phyloP scores from a whole-genome alignment of 2,329 filamentous ascomycete genomes.

The Hypoxylon sp. region DNA sequence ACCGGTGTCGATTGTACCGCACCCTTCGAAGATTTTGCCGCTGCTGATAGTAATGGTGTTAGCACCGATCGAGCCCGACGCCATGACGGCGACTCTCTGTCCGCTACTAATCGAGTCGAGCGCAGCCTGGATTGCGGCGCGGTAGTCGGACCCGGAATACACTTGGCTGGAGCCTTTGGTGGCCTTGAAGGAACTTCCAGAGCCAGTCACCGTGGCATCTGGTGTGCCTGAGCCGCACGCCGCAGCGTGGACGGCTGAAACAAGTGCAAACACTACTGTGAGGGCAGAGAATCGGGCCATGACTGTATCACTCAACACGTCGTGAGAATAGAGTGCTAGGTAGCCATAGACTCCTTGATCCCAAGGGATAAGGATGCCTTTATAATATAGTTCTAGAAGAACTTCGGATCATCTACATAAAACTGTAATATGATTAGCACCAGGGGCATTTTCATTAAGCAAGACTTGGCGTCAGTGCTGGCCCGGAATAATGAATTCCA shows the following conservation, averaged over 20 bases:
- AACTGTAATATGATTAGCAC: background rate
- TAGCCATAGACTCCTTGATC: too few species aligned
- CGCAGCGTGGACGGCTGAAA: slow-evolving; percentile 56
- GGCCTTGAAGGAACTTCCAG: slow-evolving; percentile 46
- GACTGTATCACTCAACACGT: background rate
- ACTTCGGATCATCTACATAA: background rate
- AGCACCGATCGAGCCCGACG: slow-evolving; percentile 69
- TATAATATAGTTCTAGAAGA: slow-evolving; percentile 7
- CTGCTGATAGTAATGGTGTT: slow-evolving; percentile 65
- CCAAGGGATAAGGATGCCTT: background rate
- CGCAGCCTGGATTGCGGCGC: slow-evolving; percentile 67
- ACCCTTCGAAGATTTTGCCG: slow-evolving; percentile 72
- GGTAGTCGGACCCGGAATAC: slow-evolving; percentile 69
- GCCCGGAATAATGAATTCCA: slow-evolving; percentile 36
- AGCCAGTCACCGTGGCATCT: slow-evolving; percentile 47
- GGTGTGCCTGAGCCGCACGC: slow-evolving; percentile 48
- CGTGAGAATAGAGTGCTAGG: background rate
- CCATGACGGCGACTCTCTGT: slow-evolving; percentile 68
- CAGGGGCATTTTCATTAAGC: slow-evolving; percentile 17
- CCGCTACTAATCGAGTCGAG: slow-evolving; percentile 66
- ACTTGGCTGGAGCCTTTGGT: slow-evolving; percentile 59
- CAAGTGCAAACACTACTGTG: slow-evolving; percentile 60
- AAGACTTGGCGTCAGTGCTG: slow-evolving; percentile 19
- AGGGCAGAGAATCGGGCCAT: slow-evolving; percentile 53
- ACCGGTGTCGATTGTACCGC: slow-evolving; percentile 68